A percentile compares a stretch with the other conserved stretches of the same genome.
Evolutionary conservation across 2,329 filamentous ascomycete genomes (phyloP).

Genomic region (Colletotrichum neosansevieriae): DNA sequence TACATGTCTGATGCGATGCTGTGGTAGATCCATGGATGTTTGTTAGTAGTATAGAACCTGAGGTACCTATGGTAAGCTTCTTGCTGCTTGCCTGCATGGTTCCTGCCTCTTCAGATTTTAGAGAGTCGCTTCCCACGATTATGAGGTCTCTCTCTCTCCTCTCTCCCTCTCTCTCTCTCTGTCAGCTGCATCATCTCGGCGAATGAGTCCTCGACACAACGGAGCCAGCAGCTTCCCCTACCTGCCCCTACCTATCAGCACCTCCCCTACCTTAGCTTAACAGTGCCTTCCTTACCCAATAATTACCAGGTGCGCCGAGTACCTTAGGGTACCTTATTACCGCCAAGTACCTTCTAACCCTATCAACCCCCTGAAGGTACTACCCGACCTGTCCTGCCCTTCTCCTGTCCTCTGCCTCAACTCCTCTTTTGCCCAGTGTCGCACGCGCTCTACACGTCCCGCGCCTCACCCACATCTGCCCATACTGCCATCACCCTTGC

Average conservation of each 20-base stretch:
- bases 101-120: conserved; percentile 4
- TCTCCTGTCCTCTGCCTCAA: background rate
- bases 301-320: background rate
- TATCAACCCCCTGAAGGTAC: conserved; percentile 2
- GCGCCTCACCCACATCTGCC: background rate
- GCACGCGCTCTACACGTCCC: conserved; percentile 9
- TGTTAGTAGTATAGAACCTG: background rate
- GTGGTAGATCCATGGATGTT: background rate
- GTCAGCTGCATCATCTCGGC: background rate
- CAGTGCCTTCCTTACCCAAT: conserved; percentile 9
- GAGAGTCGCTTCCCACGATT: background rate
- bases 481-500: conserved; percentile 20
- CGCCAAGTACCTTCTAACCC: background rate
- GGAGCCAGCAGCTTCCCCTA: conserved; percentile 6
- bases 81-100: conserved; percentile 3
- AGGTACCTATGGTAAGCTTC: background rate
- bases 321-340: background rate
- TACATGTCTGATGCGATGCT: background rate
- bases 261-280: background rate
- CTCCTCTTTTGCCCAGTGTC: conserved; percentile 7
- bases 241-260: background rate
- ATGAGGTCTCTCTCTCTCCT: background rate
- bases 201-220: background rate
- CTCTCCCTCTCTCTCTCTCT: too few relatives aligned
- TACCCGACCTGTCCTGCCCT: background rate